These are phyloP conservation scores for Neurospora terricola DNA, from an alignment of 495 filamentous ascomycete species.

Conservation along the genomic window DNA sequence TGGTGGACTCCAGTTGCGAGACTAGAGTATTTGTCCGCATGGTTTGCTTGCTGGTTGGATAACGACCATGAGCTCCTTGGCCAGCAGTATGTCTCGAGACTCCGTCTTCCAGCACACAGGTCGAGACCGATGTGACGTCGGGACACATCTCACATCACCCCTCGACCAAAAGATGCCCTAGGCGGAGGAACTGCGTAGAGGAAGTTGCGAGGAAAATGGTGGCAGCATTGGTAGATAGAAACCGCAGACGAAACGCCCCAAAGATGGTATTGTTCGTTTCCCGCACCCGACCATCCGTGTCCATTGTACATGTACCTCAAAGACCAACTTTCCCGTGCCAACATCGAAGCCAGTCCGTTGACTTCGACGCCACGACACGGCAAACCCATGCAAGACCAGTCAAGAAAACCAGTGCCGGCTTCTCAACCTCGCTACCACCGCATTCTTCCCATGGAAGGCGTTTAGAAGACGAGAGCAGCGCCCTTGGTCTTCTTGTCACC, in stretches of 20 bases:
- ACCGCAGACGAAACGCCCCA: conserved; percentile 29
- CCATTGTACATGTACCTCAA: conserved; percentile 27
- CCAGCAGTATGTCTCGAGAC: not conserved
- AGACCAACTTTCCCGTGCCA: conserved; percentile 21
- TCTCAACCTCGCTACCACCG: conserved; percentile 15
- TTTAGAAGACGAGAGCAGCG: conserved; percentile 97
- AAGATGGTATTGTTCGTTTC: conserved; percentile 28
- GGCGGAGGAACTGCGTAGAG: not conserved
- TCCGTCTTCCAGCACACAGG: not conserved
- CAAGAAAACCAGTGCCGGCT: conserved; percentile 21
- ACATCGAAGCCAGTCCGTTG: conserved; percentile 18
- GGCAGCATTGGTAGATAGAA: conserved; percentile 23
- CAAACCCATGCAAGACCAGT: conserved; percentile 19
- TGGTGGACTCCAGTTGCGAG: not conserved
- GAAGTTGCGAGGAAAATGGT: conserved; percentile 7
- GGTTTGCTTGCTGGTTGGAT: not conserved
- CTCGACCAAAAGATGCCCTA: not conserved
- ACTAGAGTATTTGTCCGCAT: not conserved
- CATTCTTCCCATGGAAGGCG: conserved; percentile 13
- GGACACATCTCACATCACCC: not conserved
- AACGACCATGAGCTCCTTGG: not conserved
- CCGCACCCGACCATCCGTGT: conserved; percentile 26
- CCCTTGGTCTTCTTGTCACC: conserved; percentile 99
- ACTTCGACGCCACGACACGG: conserved; percentile 18
- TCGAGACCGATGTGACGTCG: not conserved